Evolutionary conservation across 208 protist genomes (phyloP).

Genomic region (Acanthamoeba sp.): DNA sequence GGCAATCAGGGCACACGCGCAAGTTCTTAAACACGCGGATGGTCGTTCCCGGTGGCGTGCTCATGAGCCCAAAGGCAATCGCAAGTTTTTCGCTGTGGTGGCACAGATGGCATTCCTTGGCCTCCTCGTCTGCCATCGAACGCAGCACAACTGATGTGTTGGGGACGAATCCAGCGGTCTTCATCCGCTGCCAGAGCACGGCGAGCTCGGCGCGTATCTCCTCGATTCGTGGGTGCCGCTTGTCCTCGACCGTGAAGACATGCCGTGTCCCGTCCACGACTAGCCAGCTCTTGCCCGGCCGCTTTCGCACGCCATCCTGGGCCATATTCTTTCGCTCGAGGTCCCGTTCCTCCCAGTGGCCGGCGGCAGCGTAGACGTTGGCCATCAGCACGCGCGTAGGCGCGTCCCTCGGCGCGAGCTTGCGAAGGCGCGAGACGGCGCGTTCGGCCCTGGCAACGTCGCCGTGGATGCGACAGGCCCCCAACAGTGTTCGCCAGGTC

Average conservation of each 20-base stretch:
- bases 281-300: constrained; percentile 64
- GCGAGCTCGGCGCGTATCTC: constrained; percentile 43
- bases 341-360: constrained; percentile 34
- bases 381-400: constrained; percentile 31
- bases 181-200: constrained; percentile 15
- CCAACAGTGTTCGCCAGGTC: constrained; percentile 38
- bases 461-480: background rate
- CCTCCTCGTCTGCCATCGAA: constrained; percentile 60
- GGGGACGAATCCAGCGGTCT: constrained; percentile 48
- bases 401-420: background rate
- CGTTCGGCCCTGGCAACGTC: constrained; percentile 37
- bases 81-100: constrained; percentile 74
- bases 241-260: constrained; percentile 50
- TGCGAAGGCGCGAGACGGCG: background rate
- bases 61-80: constrained; percentile 55
- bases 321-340: constrained; percentile 54
- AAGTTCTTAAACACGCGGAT: constrained; percentile 67
- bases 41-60: constrained; percentile 13
- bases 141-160: constrained; percentile 49
- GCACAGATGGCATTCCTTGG: constrained; percentile 69
- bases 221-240: constrained; percentile 1
- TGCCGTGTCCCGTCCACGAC: constrained; percentile 53
- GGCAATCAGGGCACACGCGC: constrained; percentile 74
- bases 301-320: background rate
- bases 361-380: constrained; percentile 48